Base-by-base conservation (phyloP, 345 rosid genomes). In the Anacardium occidentale region DNA sequence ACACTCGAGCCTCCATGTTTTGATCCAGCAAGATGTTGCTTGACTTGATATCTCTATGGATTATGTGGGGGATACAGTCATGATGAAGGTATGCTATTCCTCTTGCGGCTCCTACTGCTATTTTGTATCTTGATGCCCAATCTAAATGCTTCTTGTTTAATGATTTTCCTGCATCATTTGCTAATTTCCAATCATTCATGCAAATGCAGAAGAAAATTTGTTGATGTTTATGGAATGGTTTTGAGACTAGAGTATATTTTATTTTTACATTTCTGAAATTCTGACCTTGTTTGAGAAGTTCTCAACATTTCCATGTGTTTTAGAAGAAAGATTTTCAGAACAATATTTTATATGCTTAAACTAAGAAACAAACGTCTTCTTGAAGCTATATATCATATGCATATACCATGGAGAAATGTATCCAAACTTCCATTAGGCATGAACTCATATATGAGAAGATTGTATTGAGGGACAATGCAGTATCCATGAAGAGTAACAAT, bases 361-460 rank as follows among this genome's bases (percentile, higher is more conserved):
- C 14, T 22, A 22, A 45, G 55, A 47, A 64, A 9, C 50, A 40
- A 63, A 11, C 18, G 4, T 1, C 42, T 4, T 26, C 17, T 48
- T 21, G 25, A 18, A 42, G 68, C 11, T 60, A 17, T 13, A 22
- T n/a, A 7, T 53, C 10, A 22, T n/a, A 7, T 53, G 10, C 62
- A 55, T 84, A 86, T 84, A 86, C 97, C 94, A 45, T 87, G 88
- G 5, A 91, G 88, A 74, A 69, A 70, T 40, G 79, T 67, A 71
- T 90, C 90, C 57, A 91, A 80, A 65, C 95, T 89, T 79, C 97
- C 97, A 78, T 90, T 90, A 32, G 93, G 87, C 97, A 91, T 94
- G 13, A 90, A 86, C 74, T 94, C 97, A 69, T 89, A 94, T 25
- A 91, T 86, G 65, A 91, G 92, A 62, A 90, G 87, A 83, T 94